Percentiles rank a stretch among this genome's conserved stretches.
Conservation (phyloP, 2,329 filamentous ascomycete genomes). For the Claviceps pusilla region DNA sequence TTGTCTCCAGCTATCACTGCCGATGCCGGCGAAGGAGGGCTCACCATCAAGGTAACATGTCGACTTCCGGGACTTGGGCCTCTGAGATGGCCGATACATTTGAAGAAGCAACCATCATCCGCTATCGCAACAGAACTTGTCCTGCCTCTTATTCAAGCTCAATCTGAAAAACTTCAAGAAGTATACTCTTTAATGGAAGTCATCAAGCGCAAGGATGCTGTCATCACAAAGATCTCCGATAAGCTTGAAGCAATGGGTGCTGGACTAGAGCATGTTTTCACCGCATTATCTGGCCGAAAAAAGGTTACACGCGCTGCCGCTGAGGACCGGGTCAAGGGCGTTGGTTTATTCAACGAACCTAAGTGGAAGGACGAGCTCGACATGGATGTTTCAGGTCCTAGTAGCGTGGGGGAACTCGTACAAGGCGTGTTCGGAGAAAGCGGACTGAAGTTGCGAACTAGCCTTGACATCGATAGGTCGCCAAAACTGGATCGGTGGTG, state of each 20-base stretch:
- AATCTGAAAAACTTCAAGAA: slow-evolving; percentile 25
- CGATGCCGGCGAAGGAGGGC: slow-evolving; percentile 24
- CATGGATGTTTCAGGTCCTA: slow-evolving; percentile 11
- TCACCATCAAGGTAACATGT: slow-evolving; percentile 41
- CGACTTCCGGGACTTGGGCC: slow-evolving; percentile 49
- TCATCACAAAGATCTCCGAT: slow-evolving; percentile 35
- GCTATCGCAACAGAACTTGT: slow-evolving; percentile 33
- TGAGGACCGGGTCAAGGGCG: slow-evolving; percentile 34
- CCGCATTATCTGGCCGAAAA: slow-evolving; percentile 31
- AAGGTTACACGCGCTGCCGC: slow-evolving; percentile 29
- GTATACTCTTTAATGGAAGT: slow-evolving; percentile 27
- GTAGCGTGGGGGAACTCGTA: slow-evolving; percentile 24
- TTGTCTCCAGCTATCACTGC: slow-evolving; percentile 21
- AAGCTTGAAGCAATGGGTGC: slow-evolving; percentile 38
- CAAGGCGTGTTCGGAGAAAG: slow-evolving; percentile 25
- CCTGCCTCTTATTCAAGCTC: slow-evolving; percentile 34
- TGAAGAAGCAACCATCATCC: slow-evolving; percentile 31
- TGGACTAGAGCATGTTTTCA: slow-evolving; percentile 39
- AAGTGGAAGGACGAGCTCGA: slow-evolving; percentile 22
- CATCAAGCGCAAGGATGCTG: slow-evolving; percentile 35
- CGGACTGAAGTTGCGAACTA: slow-evolving; percentile 17
- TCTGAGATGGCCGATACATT: slow-evolving; percentile 49
- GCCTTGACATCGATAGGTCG: slow-evolving; percentile 18
- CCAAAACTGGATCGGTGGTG: slow-evolving; percentile 34
- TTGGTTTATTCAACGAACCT: slow-evolving; percentile 31